Conservation (phyloP, 352 stramenopile genomes). For the Phytophthora citrophthora region DNA sequence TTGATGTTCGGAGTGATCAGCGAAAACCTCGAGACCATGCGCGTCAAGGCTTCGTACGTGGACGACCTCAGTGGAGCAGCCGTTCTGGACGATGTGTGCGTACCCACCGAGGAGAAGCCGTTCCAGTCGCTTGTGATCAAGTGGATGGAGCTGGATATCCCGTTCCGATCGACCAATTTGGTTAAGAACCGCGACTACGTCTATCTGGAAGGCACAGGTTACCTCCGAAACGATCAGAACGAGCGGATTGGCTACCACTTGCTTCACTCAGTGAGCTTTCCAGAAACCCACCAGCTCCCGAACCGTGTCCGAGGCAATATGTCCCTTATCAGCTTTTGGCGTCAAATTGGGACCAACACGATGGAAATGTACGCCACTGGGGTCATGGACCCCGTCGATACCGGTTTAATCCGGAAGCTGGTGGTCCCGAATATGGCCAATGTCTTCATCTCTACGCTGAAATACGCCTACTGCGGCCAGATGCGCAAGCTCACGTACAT, state of each 20-base stretch:
- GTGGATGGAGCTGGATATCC: conserved; percentile 45
- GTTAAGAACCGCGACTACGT: conserved; percentile 67
- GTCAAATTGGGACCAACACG: conserved; percentile 22
- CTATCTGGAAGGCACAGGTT: conserved; percentile 55
- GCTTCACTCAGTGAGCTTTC: conserved; percentile 54
- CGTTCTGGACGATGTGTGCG: conserved; percentile 39
- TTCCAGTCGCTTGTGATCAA: conserved; percentile 53
- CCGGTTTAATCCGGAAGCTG: conserved; percentile 15
- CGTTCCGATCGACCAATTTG: conserved; percentile 34
- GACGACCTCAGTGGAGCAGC: conserved; percentile 44
- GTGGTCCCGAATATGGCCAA: conserved; percentile 11
- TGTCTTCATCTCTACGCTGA: conserved; percentile 18
- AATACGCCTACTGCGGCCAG: conserved; percentile 40
- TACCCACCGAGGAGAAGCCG: conserved; percentile 35
- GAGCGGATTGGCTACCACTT: conserved; percentile 65
- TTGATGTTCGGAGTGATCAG: conserved; percentile 55
- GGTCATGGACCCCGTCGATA: conserved; percentile 25
- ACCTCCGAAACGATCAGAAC: conserved; percentile 36
- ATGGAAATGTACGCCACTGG: conserved; percentile 20
- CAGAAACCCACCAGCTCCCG: conserved; percentile 30
- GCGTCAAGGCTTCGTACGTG: conserved; percentile 54
- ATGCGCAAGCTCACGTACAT: conserved; percentile 51
- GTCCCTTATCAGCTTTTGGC: conserved; percentile 46
- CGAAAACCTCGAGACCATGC: conserved; percentile 45
- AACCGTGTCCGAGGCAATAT: conserved; percentile 47